Evolutionary conservation across 805 yeast species (phyloP), one percentile per base, ranked within the genome.

Genomic region (Cyberlindnera misumaiensis): DNA sequence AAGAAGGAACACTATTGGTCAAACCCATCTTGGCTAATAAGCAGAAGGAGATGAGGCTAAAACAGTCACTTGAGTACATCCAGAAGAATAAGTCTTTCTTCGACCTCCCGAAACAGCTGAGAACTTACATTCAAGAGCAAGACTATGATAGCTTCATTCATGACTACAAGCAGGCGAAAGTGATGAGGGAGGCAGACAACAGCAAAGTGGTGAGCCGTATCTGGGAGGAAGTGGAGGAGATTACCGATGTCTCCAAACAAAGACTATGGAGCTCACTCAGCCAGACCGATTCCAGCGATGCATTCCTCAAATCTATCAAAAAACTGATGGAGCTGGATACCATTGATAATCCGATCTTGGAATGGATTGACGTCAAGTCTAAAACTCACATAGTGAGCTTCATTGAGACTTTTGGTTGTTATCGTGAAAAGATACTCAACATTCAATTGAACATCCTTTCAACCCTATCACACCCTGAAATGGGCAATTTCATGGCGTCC

Each of bases 251-350:
- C 3, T 83, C 82, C 56, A 73, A 75, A 49, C 62, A 63, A 34
- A 62, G 63, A 22, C 55, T 74, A n/a, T 77, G 83, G 81, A 61
- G 64, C 13, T 59, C 62, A 32, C 62, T 83, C 32, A 44, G 39
- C 17, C 42, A 40, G 11, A 46, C 44, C 17, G 48, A 38, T 11
- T 32, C 36, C 14, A 39, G 36, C 16, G 49, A 47, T 12, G 49
- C 45, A n/a, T 68, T 72, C 42, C 49, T 72, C 15, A 62, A 65
- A 10, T 52, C 68, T 11, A 70, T 81, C 17, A 65, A 70, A n/a
- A 73, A 72, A 46, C 61, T 83, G 26, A 56, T 79, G 32, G 85
- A 81, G 44, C 60, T 83, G 26, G 82, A 79, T n/a, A 69, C 73
- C 3, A 70, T 65, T 33, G 79, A 75, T 40, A 80, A 77, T 52